Base-by-base conservation (phyloP, 2,329 filamentous ascomycete genomes). In the Oidium heveae region DNA sequence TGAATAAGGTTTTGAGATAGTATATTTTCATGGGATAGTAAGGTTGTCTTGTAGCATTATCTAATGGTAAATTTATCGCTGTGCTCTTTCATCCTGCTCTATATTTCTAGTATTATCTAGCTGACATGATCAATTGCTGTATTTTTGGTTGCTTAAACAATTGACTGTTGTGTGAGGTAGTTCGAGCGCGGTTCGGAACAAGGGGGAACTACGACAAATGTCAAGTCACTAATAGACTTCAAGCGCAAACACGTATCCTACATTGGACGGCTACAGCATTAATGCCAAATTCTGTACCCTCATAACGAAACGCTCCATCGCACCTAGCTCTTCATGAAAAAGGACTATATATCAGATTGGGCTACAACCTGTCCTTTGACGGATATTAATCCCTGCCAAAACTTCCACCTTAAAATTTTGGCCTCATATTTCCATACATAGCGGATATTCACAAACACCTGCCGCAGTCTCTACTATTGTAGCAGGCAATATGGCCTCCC, bases 401-500 rank as follows among this genome's bases (percentile, higher is more conserved):
- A 39, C 16, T 39, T n/a, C 13, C 3, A 15, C 4, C 4, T 39
- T 4, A 39, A 39, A 39, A 39, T 1, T n/a, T 8, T 39, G 37
- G 37, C 37, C n/a, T 8, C 4, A 16, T n/a, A 39, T 16, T 39
- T 39, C 4, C 5, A 6, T 16, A n/a, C 6, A 3, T 4, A 39
- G 15, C 13, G n/a, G n/a, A 16, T 16, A 39, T 16, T 39, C 4
- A 12, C 9, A 10, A n/a, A 15, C n/a, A 39, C 4, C 37, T 39
- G 13, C 37, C 37, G 37, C 12, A 9, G n/a, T n/a, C 37, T 16
- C 37, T 39, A 39, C n/a, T 39, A 39, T 20, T 47, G 22, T 20
- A 47, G 51, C 51, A 56, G 63, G 66, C 75, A 83, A 62, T 70
- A 98, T 96, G 89, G 83, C 89, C 71, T 83, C 84, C 62, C 96